A percentile compares a stretch with the other conserved stretches of the same genome.
phyloP scores from a whole-genome alignment of 1,284 basidiomycete species.

The Ceratorhiza oryzae-sativae region DNA sequence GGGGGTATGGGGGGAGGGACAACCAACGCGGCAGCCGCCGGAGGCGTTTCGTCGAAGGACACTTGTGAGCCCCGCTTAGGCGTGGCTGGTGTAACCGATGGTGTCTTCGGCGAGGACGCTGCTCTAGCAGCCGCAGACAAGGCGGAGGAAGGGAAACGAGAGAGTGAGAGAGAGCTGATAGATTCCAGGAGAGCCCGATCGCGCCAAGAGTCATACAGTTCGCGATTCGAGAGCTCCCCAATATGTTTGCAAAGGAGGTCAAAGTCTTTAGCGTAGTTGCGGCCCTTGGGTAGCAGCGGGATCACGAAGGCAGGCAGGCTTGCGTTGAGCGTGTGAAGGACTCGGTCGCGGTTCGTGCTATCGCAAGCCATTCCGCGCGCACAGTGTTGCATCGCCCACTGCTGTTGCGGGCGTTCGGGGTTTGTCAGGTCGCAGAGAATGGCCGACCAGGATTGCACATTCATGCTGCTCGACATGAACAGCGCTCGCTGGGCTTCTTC shows the following conservation, averaged over 20 bases:
- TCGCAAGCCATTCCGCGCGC: background rate
- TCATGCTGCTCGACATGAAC: too few species aligned
- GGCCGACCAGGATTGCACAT: too few species aligned
- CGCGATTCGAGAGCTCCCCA: background rate
- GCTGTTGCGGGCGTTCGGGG: background rate
- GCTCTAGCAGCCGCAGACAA: background rate
- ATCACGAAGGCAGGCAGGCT: background rate
- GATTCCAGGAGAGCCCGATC: background rate
- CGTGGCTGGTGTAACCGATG: background rate
- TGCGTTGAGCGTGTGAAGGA: background rate
- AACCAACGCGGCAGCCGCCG: background rate
- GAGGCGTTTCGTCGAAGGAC: background rate
- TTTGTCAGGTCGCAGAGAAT: background rate
- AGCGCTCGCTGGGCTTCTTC: too few species aligned
- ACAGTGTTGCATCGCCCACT: background rate
- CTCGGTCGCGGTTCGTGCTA: background rate
- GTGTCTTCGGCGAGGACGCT: background rate
- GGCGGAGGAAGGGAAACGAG: background rate
- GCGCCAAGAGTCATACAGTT: background rate
- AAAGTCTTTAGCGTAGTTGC: background rate
- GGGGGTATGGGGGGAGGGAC: constrained; percentile 1
- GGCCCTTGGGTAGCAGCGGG: background rate
- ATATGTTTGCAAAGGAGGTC: background rate
- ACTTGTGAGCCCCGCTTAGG: constrained; percentile 2
- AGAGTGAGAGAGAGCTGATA: background rate